Evolutionary conservation across 352 stramenopile genomes (phyloP).

Genomic region (Phytophthora vignae): DNA sequence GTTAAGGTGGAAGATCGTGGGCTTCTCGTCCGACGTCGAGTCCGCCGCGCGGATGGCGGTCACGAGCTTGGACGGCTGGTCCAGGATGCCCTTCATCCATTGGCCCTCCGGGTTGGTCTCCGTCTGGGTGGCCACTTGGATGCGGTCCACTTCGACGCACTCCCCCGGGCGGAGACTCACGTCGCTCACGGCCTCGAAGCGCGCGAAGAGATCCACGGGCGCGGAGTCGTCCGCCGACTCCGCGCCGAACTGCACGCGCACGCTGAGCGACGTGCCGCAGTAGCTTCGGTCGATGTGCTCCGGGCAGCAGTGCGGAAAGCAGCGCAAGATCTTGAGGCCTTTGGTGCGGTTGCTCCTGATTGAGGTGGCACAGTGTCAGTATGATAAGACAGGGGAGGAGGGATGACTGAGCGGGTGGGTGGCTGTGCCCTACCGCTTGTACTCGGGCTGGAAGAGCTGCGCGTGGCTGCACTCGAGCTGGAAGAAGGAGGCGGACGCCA

Average conservation of each 20-base stretch:
- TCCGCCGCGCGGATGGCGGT: conserved; percentile 18
- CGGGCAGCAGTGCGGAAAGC: conserved; percentile 78
- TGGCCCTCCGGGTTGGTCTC: conserved; percentile 65
- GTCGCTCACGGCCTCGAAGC: conserved; percentile 49
- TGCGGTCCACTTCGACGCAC: conserved; percentile 48
- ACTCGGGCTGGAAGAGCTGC: conserved; percentile 71
- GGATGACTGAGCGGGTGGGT: background rate
- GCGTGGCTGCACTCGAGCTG: conserved; percentile 68
- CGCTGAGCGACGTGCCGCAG: conserved; percentile 65
- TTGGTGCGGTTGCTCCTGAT: conserved; percentile 76
- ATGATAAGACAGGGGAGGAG: background rate
- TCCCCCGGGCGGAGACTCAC: conserved; percentile 52
- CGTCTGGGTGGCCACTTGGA: conserved; percentile 48
- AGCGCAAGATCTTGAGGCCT: conserved; percentile 73
- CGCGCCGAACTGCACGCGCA: conserved; percentile 41
- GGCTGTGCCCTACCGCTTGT: conserved; percentile 58
- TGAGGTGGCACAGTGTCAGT: background rate
- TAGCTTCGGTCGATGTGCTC: conserved; percentile 80
- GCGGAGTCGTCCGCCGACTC: conserved; percentile 12
- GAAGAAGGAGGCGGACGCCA: conserved; percentile 53
- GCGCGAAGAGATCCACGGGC: conserved; percentile 34
- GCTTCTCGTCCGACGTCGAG: conserved; percentile 25
- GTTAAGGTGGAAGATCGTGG: conserved; percentile 67
- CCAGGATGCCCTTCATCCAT: conserved; percentile 61
- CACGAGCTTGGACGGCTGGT: conserved; percentile 49